phyloP scores from a whole-genome alignment of 2,329 filamentous ascomycete species.

The Diplodia seriata region DNA sequence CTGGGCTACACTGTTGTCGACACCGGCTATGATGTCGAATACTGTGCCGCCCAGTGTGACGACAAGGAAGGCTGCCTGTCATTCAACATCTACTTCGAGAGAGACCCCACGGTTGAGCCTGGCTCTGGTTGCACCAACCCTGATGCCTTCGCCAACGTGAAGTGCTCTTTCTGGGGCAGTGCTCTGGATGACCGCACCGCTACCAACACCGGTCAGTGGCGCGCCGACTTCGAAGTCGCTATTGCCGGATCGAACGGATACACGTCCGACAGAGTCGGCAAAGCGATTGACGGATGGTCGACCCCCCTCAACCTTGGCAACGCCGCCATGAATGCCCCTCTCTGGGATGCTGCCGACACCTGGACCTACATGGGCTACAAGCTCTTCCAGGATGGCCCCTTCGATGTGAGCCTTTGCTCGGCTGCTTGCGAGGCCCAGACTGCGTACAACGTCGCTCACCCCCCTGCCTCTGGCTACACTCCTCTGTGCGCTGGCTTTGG shows the following conservation, averaged over 20 bases:
- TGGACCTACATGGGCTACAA: slow-evolving; percentile 42
- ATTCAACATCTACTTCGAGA: slow-evolving; percentile 39
- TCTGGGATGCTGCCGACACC: not conserved
- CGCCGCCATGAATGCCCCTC: slow-evolving; percentile 42
- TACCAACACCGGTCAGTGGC: slow-evolving; percentile 40
- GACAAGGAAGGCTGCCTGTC: slow-evolving; percentile 34
- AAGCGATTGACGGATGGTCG: slow-evolving; percentile 27
- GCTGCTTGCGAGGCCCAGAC: slow-evolving; percentile 37
- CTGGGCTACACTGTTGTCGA: slow-evolving; percentile 33
- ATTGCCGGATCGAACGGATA: slow-evolving; percentile 38
- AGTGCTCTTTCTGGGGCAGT: slow-evolving; percentile 43
- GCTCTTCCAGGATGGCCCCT: slow-evolving; percentile 39
- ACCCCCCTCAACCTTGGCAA: slow-evolving; percentile 34
- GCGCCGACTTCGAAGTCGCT: slow-evolving; percentile 35
- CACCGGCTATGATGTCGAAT: slow-evolving; percentile 34
- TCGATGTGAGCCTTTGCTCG: slow-evolving; percentile 43
- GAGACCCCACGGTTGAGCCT: slow-evolving; percentile 34
- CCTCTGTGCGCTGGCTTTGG: slow-evolving; percentile 44
- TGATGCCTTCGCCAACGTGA: slow-evolving; percentile 38
- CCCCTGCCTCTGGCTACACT: slow-evolving; percentile 8
- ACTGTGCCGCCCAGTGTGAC: slow-evolving; percentile 34
- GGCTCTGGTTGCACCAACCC: slow-evolving; percentile 35
- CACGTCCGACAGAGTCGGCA: not conserved
- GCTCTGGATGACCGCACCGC: slow-evolving; percentile 35
- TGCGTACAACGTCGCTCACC: slow-evolving; percentile 13